Conservation (phyloP, 257 asterid genomes). For the Przewalskia tangutica region DNA sequence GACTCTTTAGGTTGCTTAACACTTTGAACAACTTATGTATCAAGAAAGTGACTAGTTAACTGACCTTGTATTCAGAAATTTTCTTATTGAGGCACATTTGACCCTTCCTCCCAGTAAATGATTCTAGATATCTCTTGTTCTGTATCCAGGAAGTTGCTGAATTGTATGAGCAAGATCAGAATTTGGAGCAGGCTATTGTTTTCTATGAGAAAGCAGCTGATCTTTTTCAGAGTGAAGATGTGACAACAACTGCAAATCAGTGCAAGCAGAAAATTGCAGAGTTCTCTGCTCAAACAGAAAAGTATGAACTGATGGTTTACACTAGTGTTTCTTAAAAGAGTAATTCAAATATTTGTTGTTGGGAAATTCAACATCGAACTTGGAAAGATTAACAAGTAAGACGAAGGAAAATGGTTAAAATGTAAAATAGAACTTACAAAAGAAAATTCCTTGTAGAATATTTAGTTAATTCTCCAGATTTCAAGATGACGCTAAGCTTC, state of each 20-base stretch:
- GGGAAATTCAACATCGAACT: not conserved
- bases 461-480: not conserved
- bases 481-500: too few relatives aligned
- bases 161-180: constrained; percentile 67
- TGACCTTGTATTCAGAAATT: too few relatives aligned
- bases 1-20: too few relatives aligned
- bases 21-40: too few relatives aligned
- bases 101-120: too few relatives aligned
- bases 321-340: not conserved
- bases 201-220: constrained; percentile 84
- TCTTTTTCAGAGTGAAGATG: constrained; percentile 77
- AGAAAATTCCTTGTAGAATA: not conserved
- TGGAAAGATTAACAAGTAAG: not conserved
- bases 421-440: too few relatives aligned
- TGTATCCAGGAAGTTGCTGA: constrained; percentile 76
- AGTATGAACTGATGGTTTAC: constrained; percentile 21
- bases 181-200: constrained; percentile 58
- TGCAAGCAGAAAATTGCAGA: constrained; percentile 86
- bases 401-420: too few relatives aligned
- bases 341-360: not conserved
- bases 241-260: constrained; percentile 71
- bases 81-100: too few relatives aligned
- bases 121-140: not conserved
- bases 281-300: constrained; percentile 72
- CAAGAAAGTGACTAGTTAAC: too few relatives aligned